Evolutionary conservation across 148 eudicot species (phyloP), one percentile per base, ranked within the genome.

Genomic region (Arctostaphylos glauca): DNA sequence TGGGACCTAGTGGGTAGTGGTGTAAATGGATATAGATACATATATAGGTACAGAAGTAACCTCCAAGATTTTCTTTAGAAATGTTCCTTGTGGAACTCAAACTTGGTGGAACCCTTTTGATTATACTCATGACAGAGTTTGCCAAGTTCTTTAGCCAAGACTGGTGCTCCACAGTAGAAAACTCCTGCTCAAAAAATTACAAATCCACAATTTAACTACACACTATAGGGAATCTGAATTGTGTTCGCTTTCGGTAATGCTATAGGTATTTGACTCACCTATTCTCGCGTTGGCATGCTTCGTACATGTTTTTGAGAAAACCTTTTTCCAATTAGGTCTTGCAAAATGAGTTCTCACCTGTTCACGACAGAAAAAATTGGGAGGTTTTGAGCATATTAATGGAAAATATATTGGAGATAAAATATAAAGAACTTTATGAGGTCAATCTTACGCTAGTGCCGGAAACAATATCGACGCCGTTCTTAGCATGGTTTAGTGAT

Each of bases 281-380:
- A 96, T 93, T 66, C 92, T 92, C 58, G 94, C 92, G 79, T 92
- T 94, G 25, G 96, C 91, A 82, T 96, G 99, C 82, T 96, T 94
- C 56, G 96, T 84, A 74, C 93, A 91, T 56, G 89, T 77, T 83
- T 89, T 93, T 4, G 96, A 88, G 48, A 93, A 83, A 18, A 96
- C 98, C 84, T 92, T 96, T 89, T 93, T 94, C 99, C 99, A 94
- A 72, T 96, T 94, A 76, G 99, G 99, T 88, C 88, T 96, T 15
- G 97, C 99, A 84, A 96, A 96, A 89, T 94, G 99, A 5, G 99
- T 96, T 52, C 97, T 88, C 58, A 94, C 98, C 99, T 96, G 89
- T 66, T 66, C 44, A 10, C 2, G 3, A 15, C 44, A 31, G 6
- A 25, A 46, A 60, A 66, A 80, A 31, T 31, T 72, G n/a, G 56